Evolutionary conservation across 23 red algal genomes (phyloP).

Genomic region (Gracilaria domingensis): DNA sequence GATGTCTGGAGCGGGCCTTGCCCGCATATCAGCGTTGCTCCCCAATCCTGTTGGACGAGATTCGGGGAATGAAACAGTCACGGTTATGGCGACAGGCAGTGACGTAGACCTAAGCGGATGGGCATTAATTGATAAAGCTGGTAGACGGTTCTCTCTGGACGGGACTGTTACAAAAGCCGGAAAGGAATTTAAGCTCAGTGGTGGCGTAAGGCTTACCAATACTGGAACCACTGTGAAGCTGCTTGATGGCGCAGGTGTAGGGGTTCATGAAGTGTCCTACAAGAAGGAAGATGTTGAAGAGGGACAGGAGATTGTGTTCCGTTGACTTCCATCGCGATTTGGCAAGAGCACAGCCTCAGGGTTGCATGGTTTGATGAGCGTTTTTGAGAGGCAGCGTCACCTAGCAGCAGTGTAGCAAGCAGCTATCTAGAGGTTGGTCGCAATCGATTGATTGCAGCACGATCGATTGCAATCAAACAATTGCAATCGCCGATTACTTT

Average conservation of each 20-base stretch:
- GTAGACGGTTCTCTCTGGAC: neutral
- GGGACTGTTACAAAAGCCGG: neutral
- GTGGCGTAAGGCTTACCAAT: neutral
- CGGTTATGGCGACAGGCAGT: neutral
- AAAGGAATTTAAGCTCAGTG: slow-evolving; percentile 10
- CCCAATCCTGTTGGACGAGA: slow-evolving; percentile 42
- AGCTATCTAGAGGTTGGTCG: no score
- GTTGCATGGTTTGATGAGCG: no score
- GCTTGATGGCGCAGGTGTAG: neutral
- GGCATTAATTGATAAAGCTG: neutral
- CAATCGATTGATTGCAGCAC: no score
- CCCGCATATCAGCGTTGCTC: slow-evolving; percentile 3
- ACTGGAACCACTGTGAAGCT: slow-evolving; percentile 23
- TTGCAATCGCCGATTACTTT: no score
- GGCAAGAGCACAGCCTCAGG: no score
- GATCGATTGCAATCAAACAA: no score
- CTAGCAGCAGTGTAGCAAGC: no score
- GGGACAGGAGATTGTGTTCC: neutral
- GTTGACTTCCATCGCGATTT: no score
- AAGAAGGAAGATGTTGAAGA: neutral
- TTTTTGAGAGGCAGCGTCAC: no score
- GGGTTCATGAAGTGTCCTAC: slow-evolving; percentile 28
- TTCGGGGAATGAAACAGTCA: slow-evolving; percentile 36
- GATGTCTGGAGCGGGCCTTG: neutral
- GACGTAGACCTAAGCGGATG: slow-evolving; percentile 20